Evolutionary conservation across 2,329 filamentous ascomycete genomes (phyloP).

Genomic region (Erysiphe neolycopersici): DNA sequence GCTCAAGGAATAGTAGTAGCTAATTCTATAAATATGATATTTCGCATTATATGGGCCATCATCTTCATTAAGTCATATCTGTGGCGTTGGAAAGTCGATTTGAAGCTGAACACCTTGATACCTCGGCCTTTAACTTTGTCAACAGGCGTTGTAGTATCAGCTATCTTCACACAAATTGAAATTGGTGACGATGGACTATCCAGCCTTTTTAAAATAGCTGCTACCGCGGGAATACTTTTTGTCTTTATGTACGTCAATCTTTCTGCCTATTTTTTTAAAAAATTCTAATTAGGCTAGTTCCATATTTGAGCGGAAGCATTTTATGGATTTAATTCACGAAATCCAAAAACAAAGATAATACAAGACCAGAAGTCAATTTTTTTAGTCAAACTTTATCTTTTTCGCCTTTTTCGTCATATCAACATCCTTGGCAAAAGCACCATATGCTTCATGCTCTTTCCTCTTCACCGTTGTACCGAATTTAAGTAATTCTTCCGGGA

Average conservation of each 20-base stretch:
- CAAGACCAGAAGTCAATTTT: neutral
- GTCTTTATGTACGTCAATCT: slow-evolving; percentile 29
- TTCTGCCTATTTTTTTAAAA: neutral
- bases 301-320: slow-evolving; percentile 1
- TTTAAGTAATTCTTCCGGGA: slow-evolving; percentile 76
- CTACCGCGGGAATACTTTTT: slow-evolving; percentile 24
- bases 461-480: slow-evolving; percentile 98
- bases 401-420: slow-evolving; percentile 61
- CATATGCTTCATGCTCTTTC: slow-evolving; percentile 88
- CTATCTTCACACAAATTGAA: slow-evolving; percentile 15
- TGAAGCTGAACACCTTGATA: slow-evolving; percentile 18
- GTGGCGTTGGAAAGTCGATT: slow-evolving; percentile 16
- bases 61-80: slow-evolving; percentile 47
- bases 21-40: slow-evolving; percentile 71
- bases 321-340: neutral
- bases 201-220: neutral
- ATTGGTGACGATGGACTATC: slow-evolving; percentile 6
- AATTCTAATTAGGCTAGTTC: neutral
- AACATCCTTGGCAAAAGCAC: slow-evolving; percentile 82
- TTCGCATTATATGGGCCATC: slow-evolving; percentile 59
- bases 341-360: neutral
- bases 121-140: slow-evolving; percentile 20
- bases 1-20: slow-evolving; percentile 61
- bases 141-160: slow-evolving; percentile 19
- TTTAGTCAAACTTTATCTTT: slow-evolving; percentile 69